A percentile compares a stretch with the other conserved stretches of the same genome.
Evolutionary conservation across 768 basidiomycete genomes (phyloP).

Genomic region (Xerocomellus dryophilus): DNA sequence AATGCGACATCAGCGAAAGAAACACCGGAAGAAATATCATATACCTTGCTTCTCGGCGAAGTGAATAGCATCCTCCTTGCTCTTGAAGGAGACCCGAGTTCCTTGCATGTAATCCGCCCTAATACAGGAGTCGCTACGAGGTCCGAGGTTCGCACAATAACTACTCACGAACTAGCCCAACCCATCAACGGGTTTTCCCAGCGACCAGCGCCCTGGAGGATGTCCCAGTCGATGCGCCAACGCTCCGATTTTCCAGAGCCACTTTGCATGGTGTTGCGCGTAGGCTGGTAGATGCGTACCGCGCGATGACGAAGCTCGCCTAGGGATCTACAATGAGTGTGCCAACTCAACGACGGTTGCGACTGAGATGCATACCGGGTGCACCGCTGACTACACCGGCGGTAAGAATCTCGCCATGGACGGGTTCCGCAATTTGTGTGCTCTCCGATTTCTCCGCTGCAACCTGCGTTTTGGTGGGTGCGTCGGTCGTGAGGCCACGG

Average conservation of each 20-base stretch:
- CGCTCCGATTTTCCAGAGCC: constrained; percentile 79
- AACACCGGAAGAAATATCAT: constrained; percentile 10
- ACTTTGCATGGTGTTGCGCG: constrained; percentile 94
- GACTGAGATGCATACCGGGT: constrained; percentile 53
- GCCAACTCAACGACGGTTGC: neutral
- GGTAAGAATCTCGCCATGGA: constrained; percentile 59
- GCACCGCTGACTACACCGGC: constrained; percentile 87
- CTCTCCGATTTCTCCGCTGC: constrained; percentile 21
- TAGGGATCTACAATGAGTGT: constrained; percentile 28
- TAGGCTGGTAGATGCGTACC: constrained; percentile 90
- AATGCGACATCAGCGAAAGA: neutral
- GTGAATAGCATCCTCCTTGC: constrained; percentile 87
- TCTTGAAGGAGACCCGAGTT: constrained; percentile 75
- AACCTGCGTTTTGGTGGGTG: constrained; percentile 22
- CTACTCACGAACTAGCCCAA: constrained; percentile 88
- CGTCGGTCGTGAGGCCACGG: constrained; percentile 23
- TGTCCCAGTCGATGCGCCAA: constrained; percentile 96
- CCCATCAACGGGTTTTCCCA: constrained; percentile 99
- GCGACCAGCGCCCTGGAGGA: constrained; percentile 80
- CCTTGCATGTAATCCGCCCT: constrained; percentile 98
- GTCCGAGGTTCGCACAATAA: neutral
- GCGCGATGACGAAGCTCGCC: constrained; percentile 82
- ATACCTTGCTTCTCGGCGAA: constrained; percentile 96
- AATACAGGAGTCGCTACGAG: neutral
- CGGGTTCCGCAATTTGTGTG: constrained; percentile 42